These are phyloP conservation scores for Vickermania spadyakhi DNA, from an alignment of 208 protist genomes.

Conservation along the genomic window DNA sequence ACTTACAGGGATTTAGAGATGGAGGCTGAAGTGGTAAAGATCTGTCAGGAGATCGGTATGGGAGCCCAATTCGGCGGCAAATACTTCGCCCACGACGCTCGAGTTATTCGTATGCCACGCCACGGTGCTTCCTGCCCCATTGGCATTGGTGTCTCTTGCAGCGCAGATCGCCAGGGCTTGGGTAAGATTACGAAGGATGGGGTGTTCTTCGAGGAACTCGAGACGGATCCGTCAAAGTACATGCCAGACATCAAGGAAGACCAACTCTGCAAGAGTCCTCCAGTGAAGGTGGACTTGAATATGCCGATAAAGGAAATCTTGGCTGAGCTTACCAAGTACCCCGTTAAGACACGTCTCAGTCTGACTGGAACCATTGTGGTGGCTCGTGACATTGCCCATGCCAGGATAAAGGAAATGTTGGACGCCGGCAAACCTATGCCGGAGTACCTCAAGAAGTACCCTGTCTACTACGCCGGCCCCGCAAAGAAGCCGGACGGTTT, in stretches of 20 bases:
- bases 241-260: slow-evolving; percentile 87
- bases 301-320: slow-evolving; percentile 85
- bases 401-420: slow-evolving; percentile 89
- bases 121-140: slow-evolving; percentile 89
- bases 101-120: slow-evolving; percentile 91
- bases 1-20: slow-evolving; percentile 93
- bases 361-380: slow-evolving; percentile 95
- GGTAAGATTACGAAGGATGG: slow-evolving; percentile 95
- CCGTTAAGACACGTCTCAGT: slow-evolving; percentile 89
- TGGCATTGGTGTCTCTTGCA: slow-evolving; percentile 96
- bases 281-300: slow-evolving; percentile 91
- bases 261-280: slow-evolving; percentile 46
- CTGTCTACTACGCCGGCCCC: slow-evolving; percentile 97
- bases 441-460: slow-evolving; percentile 93
- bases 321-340: slow-evolving; percentile 72
- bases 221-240: slow-evolving; percentile 92
- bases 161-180: slow-evolving; percentile 91
- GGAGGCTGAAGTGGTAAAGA: slow-evolving; percentile 85
- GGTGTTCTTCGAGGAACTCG: slow-evolving; percentile 94
- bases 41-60: slow-evolving; percentile 89
- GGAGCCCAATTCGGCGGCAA: slow-evolving; percentile 98
- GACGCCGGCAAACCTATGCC: slow-evolving; percentile 84
- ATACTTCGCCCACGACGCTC: slow-evolving; percentile 97
- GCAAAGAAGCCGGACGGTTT: slow-evolving; percentile 94
- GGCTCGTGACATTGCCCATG: slow-evolving; percentile 96